Conservation (phyloP, 306 rosid species). For the Inga leiocalycina region DNA sequence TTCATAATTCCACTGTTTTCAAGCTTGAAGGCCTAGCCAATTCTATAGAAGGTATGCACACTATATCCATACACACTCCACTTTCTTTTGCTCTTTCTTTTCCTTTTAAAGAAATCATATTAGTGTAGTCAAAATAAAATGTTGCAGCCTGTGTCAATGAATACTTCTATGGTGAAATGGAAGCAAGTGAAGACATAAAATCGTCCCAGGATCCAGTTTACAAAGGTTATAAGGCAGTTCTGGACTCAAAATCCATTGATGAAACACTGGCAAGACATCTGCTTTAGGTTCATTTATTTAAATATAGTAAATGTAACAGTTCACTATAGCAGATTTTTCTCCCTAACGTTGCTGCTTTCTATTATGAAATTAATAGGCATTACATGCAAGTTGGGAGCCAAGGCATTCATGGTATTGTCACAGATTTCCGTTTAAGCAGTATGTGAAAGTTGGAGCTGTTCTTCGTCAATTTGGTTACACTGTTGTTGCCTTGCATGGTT, state of each 20-base stretch:
- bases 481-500: constrained; percentile 89
- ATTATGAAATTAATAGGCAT: constrained; percentile 58
- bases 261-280: constrained; percentile 66
- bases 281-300: constrained; percentile 20
- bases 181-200: constrained; percentile 38
- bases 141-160: constrained; percentile 84
- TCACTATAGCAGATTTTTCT: not conserved
- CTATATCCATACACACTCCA: not conserved
- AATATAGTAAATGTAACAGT: constrained; percentile 5
- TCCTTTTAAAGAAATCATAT: not conserved
- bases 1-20: constrained; percentile 68
- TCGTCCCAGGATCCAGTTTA: constrained; percentile 62
- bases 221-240: constrained; percentile 82
- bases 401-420: constrained; percentile 86
- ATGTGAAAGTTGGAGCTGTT: constrained; percentile 86
- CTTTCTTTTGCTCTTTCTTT: not conserved
- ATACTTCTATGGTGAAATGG: constrained; percentile 61
- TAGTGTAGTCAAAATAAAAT: constrained; percentile 23
- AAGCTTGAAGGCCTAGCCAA: constrained; percentile 92
- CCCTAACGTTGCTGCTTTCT: not conserved
- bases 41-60: constrained; percentile 78
- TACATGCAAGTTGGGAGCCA: constrained; percentile 97
- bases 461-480: constrained; percentile 95
- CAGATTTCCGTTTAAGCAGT: constrained; percentile 86
- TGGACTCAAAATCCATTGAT: constrained; percentile 88